phyloP scores from a whole-genome alignment of 176 grass and related monocot species.

The Alloteropsis semialata region DNA sequence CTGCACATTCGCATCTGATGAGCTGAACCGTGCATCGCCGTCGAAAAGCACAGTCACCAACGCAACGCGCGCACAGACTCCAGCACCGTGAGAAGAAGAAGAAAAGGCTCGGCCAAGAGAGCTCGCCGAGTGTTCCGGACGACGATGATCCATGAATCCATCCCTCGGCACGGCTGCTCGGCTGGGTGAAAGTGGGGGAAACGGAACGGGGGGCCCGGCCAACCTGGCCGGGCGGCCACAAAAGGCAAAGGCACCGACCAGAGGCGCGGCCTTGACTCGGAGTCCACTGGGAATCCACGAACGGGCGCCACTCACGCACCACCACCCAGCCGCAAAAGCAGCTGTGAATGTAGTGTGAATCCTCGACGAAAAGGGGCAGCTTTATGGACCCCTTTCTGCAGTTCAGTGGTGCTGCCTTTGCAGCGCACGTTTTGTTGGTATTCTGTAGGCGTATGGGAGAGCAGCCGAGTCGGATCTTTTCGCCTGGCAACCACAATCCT shows the following conservation, averaged over 20 bases:
- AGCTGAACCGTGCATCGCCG: background rate
- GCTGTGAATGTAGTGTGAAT: background rate
- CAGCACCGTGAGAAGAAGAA: no score
- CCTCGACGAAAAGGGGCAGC: background rate
- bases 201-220: background rate
- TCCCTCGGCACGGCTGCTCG: background rate
- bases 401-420: slow-evolving; percentile 11
- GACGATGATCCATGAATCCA: no score
- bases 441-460: background rate
- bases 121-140: background rate
- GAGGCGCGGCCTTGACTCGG: slow-evolving; percentile 26
- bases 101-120: slow-evolving; percentile 1
- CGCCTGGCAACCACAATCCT: slow-evolving; percentile 22
- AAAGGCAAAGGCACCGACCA: slow-evolving; percentile 18
- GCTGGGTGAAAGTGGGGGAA: background rate
- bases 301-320: background rate
- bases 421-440: background rate
- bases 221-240: background rate
- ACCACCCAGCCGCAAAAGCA: slow-evolving; percentile 5
- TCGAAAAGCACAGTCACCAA: background rate
- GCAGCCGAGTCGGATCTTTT: background rate
- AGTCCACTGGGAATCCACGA: slow-evolving; percentile 47
- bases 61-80: background rate
- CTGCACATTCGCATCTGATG: background rate
- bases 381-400: background rate